Evolutionary conservation across 495 filamentous ascomycete genomes (phyloP).

Genomic region (Corynascus novoguineensis): DNA sequence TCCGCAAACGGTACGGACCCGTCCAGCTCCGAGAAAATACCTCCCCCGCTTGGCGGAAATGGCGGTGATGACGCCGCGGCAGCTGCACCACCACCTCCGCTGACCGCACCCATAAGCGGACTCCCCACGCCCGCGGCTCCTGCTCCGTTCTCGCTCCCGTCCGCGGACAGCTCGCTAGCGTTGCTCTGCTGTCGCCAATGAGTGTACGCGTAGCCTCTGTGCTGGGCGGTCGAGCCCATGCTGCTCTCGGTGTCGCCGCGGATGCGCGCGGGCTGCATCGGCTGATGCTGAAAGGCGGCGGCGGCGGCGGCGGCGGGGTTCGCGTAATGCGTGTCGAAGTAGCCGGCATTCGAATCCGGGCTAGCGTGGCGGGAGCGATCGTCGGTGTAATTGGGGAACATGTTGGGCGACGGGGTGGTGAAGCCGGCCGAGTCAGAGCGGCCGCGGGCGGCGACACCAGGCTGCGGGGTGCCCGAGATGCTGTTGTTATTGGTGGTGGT

Average conservation of each 20-base stretch:
- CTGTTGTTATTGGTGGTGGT: slow-evolving; percentile 9
- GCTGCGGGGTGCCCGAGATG: slow-evolving; percentile 16
- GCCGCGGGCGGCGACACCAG: slow-evolving; percentile 7
- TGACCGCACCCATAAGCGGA: background rate
- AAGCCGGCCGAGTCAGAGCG: slow-evolving; percentile 22
- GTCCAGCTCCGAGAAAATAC: slow-evolving; percentile 18
- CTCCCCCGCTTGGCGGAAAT: no score
- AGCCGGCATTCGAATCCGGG: slow-evolving; percentile 27
- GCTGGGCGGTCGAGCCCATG: slow-evolving; percentile 13
- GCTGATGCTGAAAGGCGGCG: slow-evolving; percentile 2
- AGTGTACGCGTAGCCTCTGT: slow-evolving; percentile 13
- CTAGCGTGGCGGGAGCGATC: slow-evolving; percentile 27
- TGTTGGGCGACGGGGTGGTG: slow-evolving; percentile 21
- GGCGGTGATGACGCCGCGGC: no score
- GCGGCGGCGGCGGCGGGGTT: slow-evolving; percentile 8
- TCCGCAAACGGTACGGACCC: slow-evolving; percentile 4
- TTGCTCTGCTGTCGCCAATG: slow-evolving; percentile 38
- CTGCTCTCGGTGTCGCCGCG: slow-evolving; percentile 31
- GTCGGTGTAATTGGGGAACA: slow-evolving; percentile 20
- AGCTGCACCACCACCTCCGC: background rate
- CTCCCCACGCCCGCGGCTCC: slow-evolving; percentile 12
- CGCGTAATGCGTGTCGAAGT: slow-evolving; percentile 26
- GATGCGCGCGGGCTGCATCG: slow-evolving; percentile 19
- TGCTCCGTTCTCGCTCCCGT: slow-evolving; percentile 27
- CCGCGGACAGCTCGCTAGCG: slow-evolving; percentile 36